Base-by-base conservation (phyloP, 805 yeast genomes). In the Brettanomyces custersianus region DNA sequence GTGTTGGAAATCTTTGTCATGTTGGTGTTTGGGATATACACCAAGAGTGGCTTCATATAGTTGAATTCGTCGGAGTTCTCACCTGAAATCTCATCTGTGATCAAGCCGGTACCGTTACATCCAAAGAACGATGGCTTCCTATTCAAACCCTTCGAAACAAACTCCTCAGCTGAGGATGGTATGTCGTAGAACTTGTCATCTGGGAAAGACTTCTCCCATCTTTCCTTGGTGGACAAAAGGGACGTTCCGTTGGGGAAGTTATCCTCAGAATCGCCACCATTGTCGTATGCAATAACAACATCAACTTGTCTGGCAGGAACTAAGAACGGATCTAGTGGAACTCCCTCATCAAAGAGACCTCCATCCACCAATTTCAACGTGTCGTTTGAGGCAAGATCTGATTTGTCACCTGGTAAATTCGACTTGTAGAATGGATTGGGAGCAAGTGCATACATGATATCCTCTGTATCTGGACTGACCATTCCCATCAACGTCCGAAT, bases 111-210 rank as follows among this genome's bases (percentile, higher is more conserved):
- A 13, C 82, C 72, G 51, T 81, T 71, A 59, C 95, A 84, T 20
- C 95, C 95, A 53, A 85, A 85, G 59, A 85, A 84, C 1, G 76
- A 67, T 20, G 94, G 94, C 42, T 59, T 67, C 13, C 72, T 57
- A 20, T 79, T 77, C 41, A 81, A 65, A 34, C 79, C 80, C 40
- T 60, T 45, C 35, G 67, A 65, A 24, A 70, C 54, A 51, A 84
- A 80, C 1, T 84, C 72, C 28, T 66, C 60, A 7, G 51, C 55
- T 45, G 74, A 79, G 1, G 35, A 27, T 18, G 95, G 94, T 23
- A 84, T 80, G 41, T 77, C 68, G 13, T 92, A 92, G 62, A 79
- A 81, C 2, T 73, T 57, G 15, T 77, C 69, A 32, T 72, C 70
- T 37, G 66, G 62, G 29, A 75, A 77, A 37, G 66, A 64, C 12